Percentiles rank a stretch among this genome's conserved stretches.
These are phyloP conservation scores for Perkinsus olseni DNA, from an alignment of 169 alveolate species.

Conservation along the genomic window DNA sequence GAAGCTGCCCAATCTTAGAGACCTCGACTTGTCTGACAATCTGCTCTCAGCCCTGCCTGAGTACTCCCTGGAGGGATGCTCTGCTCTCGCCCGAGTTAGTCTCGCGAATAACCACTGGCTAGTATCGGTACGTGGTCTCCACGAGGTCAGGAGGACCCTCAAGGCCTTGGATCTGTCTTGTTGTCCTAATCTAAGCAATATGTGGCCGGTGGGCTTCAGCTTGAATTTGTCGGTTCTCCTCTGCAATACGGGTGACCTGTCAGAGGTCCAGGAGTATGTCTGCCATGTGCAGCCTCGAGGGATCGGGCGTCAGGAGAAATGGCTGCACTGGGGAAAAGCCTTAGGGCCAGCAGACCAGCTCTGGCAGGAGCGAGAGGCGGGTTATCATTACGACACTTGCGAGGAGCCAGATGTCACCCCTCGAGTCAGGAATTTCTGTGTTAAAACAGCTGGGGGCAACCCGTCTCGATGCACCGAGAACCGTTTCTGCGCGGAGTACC, in stretches of 20 bases:
- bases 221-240: not conserved
- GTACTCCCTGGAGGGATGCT: not conserved
- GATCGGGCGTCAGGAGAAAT: not conserved
- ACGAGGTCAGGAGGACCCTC: not conserved
- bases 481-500: not conserved
- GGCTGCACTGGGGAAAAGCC: not conserved
- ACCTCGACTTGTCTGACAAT: not conserved
- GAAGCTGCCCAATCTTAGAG: not conserved
- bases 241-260: not conserved
- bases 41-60: not conserved
- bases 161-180: not conserved
- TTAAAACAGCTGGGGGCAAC: not conserved
- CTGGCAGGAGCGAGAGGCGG: not conserved
- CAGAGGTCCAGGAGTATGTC: not conserved
- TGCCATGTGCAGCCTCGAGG: not conserved
- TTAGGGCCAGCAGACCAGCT: not conserved
- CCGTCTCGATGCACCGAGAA: not conserved
- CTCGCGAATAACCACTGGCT: not conserved
- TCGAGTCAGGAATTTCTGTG: not conserved
- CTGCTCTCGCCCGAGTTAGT: not conserved
- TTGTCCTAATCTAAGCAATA: not conserved
- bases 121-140: not conserved
- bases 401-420: not conserved
- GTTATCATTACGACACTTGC: not conserved
- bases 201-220: not conserved